Percentiles rank a stretch among this genome's conserved stretches.
Conservation (phyloP, 257 asterid species). For the Mitragyna speciosa region DNA sequence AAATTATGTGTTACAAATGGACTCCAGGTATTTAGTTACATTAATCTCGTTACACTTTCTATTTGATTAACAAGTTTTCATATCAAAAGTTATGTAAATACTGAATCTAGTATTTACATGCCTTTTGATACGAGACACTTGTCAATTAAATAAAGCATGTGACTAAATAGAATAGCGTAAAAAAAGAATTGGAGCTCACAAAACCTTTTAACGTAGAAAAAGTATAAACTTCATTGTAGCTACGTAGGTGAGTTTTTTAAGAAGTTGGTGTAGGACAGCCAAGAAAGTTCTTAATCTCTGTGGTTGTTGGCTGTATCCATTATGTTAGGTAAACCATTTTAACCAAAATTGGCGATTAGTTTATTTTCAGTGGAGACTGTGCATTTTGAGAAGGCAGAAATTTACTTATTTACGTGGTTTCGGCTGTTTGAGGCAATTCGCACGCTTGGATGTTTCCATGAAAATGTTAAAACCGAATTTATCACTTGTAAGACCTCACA, state of each 20-base stretch:
- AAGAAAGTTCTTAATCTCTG: slow-evolving; percentile 1
- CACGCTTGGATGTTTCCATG: not conserved
- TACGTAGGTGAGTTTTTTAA: not conserved
- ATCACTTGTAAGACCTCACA: not conserved
- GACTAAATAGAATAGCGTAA: too few species aligned
- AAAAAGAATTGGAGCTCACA: too few species aligned
- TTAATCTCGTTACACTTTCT: too few species aligned
- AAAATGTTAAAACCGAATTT: not conserved
- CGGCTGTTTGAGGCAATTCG: not conserved
- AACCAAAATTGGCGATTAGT: slow-evolving; percentile 18
- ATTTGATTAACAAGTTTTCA: too few species aligned
- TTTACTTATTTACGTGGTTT: slow-evolving; percentile 8
- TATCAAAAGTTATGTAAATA: too few species aligned
- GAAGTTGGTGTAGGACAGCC: slow-evolving; percentile 20
- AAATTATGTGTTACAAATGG: too few species aligned
- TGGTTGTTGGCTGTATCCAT: not conserved
- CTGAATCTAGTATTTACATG: too few species aligned
- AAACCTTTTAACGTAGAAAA: not conserved
- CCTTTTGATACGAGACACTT: too few species aligned
- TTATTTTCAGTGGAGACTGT: slow-evolving; percentile 28
- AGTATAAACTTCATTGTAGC: not conserved
- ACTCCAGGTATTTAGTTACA: too few species aligned
- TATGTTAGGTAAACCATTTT: slow-evolving; percentile 37
- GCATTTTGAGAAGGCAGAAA: slow-evolving; percentile 32
- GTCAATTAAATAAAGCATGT: too few species aligned